Evolutionary conservation across 495 filamentous ascomycete genomes (phyloP).

Genomic region (Bathelium albidoporum): DNA sequence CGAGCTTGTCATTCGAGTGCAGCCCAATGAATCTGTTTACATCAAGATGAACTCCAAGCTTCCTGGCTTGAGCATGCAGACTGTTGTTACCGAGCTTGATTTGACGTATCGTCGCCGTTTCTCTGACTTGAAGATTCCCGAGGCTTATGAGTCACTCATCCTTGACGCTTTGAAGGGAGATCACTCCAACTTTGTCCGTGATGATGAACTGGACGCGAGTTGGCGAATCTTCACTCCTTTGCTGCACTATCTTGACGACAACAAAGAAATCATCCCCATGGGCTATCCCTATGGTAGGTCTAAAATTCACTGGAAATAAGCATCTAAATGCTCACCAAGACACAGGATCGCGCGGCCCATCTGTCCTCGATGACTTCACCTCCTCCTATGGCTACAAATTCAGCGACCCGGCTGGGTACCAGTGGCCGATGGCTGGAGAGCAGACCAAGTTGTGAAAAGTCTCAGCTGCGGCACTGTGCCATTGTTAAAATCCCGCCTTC

Average conservation of each 20-base stretch:
- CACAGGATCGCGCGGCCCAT: constrained; percentile 86
- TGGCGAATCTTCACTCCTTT: constrained; percentile 99
- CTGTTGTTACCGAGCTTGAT: constrained; percentile 96
- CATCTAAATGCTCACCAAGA: constrained; percentile 14
- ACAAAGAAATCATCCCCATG: constrained; percentile 99
- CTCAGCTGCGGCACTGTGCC: neutral
- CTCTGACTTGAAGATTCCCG: constrained; percentile 98
- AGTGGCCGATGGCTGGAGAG: constrained; percentile 67
- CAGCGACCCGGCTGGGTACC: constrained; percentile 91
- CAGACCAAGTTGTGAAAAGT: constrained; percentile 60
- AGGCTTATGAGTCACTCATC: constrained; percentile 97
- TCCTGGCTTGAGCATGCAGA: constrained; percentile 98
- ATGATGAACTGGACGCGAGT: constrained; percentile 95
- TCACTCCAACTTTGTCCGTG: constrained; percentile 99
- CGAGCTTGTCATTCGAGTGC: constrained; percentile 97
- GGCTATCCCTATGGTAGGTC: constrained; percentile 96
- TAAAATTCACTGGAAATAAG: neutral
- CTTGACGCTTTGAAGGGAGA: constrained; percentile 97
- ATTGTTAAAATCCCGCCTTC: neutral
- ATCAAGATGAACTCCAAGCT: constrained; percentile 99
- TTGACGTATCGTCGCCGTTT: constrained; percentile 97
- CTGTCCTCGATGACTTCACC: constrained; percentile 96
- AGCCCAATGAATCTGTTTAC: constrained; percentile 98
- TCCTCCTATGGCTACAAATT: constrained; percentile 98
- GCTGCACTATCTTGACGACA: constrained; percentile 94